Base-by-base conservation (phyloP, 768 basidiomycete genomes). In the Inosperma sp. region DNA sequence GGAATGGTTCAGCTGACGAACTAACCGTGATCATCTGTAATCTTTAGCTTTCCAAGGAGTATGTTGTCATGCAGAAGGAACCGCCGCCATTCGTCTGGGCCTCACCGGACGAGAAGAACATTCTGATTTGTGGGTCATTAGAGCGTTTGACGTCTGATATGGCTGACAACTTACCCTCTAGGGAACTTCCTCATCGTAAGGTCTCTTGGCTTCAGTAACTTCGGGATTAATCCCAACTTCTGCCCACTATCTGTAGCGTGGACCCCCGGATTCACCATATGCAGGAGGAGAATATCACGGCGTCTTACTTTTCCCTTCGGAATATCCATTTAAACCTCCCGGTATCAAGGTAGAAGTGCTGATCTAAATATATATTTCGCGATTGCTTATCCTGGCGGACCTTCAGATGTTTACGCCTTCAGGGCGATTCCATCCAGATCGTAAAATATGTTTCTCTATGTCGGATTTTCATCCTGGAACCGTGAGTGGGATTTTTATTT, bases 361-460 rank as follows among this genome's bases (percentile, higher is more conserved):
- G 27, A 30, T 21, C 22, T 43, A 12, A 23, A 41, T 8, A 9
- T 22, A 22, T 35, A 26, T 54, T 43, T 34, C n/a, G 31, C 17
- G 44, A 31, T 31, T 26, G 29, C 44, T 29, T 51, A 39, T 41
- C 7, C 30, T 36, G 22, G 37, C 16, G n/a, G n/a, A n/a, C n/a
- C n/a, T 31, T 17, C 59, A 93, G 91, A 91, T 93, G 89, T 79
- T 84, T 59, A 93, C 92, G 12, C 92, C 92, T 0, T 90, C 88
- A 5, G 92, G 92, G 16, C 82, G 92, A 52, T 94, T 94, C 69
- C 82, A 88, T 57, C 88, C 89, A 17, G 89, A 92, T 75, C 84
- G 83, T 72, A 96, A 93, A 78, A 96, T 98, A 49, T 97, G 94
- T 65, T 95, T 96, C 71, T 95, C 92, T 19, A 96, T 98, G 93